Evolutionary conservation across 495 filamentous ascomycete genomes (phyloP).

Genomic region (Podospora pseudoanserina): DNA sequence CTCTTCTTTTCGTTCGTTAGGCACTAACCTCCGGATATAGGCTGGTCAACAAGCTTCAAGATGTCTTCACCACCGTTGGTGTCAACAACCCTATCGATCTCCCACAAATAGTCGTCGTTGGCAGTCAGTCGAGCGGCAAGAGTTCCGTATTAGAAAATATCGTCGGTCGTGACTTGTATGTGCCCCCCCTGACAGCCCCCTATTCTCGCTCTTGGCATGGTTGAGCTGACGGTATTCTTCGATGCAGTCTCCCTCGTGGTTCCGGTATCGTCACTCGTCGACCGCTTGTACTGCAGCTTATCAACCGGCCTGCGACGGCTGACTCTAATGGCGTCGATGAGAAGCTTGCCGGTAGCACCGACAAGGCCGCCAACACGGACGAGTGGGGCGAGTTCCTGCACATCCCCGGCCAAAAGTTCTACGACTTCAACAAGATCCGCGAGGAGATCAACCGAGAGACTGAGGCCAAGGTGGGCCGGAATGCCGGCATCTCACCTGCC

Average conservation of each 20-base stretch:
- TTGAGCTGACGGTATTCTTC: slow-evolving; percentile 16
- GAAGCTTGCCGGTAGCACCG: slow-evolving; percentile 58
- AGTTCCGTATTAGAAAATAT: slow-evolving; percentile 99
- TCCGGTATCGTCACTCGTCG: slow-evolving; percentile 96
- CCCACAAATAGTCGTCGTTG: slow-evolving; percentile 97
- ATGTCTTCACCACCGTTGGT: slow-evolving; percentile 98
- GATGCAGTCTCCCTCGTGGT: slow-evolving; percentile 82
- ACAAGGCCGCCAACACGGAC: slow-evolving; percentile 84
- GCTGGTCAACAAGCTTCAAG: slow-evolving; percentile 97
- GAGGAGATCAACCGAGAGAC: slow-evolving; percentile 98
- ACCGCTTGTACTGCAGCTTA: slow-evolving; percentile 94
- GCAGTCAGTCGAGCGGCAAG: slow-evolving; percentile 98
- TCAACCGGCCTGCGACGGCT: slow-evolving; percentile 67
- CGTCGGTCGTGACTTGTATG: slow-evolving; percentile 97
- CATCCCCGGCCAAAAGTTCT: slow-evolving; percentile 96
- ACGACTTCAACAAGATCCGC: slow-evolving; percentile 98
- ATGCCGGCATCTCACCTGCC: slow-evolving; percentile 91
- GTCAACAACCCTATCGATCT: slow-evolving; percentile 99
- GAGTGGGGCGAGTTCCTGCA: slow-evolving; percentile 99
- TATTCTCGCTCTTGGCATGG: neutral
- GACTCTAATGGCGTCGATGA: slow-evolving; percentile 75
- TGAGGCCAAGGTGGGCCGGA: slow-evolving; percentile 90
- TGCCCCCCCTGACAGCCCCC: slow-evolving; percentile 16
- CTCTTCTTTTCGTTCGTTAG: slow-evolving; percentile 13
- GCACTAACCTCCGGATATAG: slow-evolving; percentile 46